A percentile compares a stretch with the other conserved stretches of the same genome.
phyloP scores from a whole-genome alignment of 2,329 filamentous ascomycete genomes.

The Bisporella sp. region DNA sequence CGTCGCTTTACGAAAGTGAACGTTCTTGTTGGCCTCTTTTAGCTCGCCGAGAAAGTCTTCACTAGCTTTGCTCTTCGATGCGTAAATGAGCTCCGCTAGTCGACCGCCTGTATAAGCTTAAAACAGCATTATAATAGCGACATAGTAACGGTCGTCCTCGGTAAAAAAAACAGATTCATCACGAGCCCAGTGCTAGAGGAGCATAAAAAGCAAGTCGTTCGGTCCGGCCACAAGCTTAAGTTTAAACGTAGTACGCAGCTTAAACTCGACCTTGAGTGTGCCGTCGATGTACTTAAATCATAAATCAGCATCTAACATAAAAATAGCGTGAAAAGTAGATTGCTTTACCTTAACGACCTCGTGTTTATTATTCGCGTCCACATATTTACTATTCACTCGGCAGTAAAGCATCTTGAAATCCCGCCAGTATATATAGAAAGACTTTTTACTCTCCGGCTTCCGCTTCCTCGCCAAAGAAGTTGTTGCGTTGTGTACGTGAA shows the following conservation, averaged over 20 bases:
- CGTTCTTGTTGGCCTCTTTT: conserved; percentile 3
- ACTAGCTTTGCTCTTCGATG: conserved; percentile 14
- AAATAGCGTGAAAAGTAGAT: not conserved
- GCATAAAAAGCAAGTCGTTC: conserved; percentile 14
- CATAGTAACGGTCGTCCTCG: not conserved
- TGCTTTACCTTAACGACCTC: conserved; percentile 14
- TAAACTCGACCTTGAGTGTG: conserved; percentile 10
- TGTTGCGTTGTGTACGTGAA: too few relatives aligned
- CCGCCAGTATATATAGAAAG: conserved; percentile 1
- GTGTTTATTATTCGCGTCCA: conserved; percentile 12
- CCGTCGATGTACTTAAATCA: conserved; percentile 14
- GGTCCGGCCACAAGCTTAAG: conserved; percentile 15
- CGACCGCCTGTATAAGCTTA: conserved; percentile 14
- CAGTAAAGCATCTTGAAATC: conserved; percentile 5
- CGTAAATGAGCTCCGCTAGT: conserved; percentile 16
- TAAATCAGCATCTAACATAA: conserved; percentile 10
- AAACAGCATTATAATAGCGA: conserved; percentile 17
- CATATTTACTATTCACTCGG: conserved; percentile 7
- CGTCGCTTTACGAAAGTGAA: not conserved
- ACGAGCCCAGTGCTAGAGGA: conserved; percentile 7
- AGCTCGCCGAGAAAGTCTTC: conserved; percentile 11
- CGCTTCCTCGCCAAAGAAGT: conserved; percentile 2
- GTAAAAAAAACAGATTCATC: conserved; percentile 12
- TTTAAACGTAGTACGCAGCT: conserved; percentile 11
- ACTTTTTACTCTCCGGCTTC: conserved; percentile 1